phyloP scores from a whole-genome alignment of 768 basidiomycete species.

The Termitomyces sp. region DNA sequence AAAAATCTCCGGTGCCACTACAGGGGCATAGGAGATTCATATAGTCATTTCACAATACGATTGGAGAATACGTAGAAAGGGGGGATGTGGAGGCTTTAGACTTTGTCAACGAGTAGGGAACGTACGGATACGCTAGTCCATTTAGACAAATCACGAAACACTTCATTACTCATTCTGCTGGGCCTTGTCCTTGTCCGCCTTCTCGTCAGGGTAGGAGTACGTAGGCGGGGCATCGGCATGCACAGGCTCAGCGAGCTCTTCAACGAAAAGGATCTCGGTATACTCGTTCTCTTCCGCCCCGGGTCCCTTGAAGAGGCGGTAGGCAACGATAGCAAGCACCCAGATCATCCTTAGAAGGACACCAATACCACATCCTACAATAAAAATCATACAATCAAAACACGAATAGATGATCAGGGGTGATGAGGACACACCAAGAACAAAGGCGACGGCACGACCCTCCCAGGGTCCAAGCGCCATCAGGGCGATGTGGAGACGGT shows the following conservation, averaged over 20 bases:
- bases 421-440: conserved; percentile 46
- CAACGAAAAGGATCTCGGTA: conserved; percentile 34
- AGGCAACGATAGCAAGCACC: conserved; percentile 59
- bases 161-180: conserved; percentile 1
- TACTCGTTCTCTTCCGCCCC: conserved; percentile 39
- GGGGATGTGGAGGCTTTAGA: neutral
- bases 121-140: neutral
- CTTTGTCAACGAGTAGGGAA: neutral
- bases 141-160: neutral
- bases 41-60: neutral
- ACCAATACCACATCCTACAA: conserved; percentile 74
- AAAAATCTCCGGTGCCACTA: neutral
- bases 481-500: conserved; percentile 59
- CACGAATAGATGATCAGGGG: neutral
- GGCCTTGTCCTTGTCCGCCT: conserved; percentile 22
- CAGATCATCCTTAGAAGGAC: conserved; percentile 79
- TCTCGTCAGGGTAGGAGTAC: conserved; percentile 52
- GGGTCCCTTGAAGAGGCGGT: conserved; percentile 48
- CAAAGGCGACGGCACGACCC: conserved; percentile 77
- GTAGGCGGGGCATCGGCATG: conserved; percentile 40
- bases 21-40: neutral
- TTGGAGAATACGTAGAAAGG: too few species aligned
- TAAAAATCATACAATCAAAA: neutral
- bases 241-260: conserved; percentile 45
- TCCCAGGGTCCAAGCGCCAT: conserved; percentile 78